phyloP scores from a whole-genome alignment of 2,329 filamentous ascomycete genomes.

The Berkeleyomyces rouxiae region DNA sequence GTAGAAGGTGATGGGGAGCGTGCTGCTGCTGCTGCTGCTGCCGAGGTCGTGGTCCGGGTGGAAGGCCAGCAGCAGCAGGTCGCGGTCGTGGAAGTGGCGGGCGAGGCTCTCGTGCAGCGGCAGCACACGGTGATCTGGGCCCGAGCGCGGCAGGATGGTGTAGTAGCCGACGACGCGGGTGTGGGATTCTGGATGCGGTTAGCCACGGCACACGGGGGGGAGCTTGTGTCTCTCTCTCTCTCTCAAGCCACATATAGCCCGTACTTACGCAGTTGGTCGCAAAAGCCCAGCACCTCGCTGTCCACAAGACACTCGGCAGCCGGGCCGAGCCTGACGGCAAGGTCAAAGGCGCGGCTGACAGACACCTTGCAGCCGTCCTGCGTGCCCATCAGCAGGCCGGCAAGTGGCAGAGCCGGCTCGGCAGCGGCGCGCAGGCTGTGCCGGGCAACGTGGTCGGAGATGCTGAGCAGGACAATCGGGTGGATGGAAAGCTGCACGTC shows the following conservation, averaged over 20 bases:
- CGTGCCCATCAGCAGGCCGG: slow-evolving; percentile 78
- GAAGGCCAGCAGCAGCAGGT: slow-evolving; percentile 74
- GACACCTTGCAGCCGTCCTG: slow-evolving; percentile 83
- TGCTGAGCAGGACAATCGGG: slow-evolving; percentile 84
- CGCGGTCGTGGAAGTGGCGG: slow-evolving; percentile 61
- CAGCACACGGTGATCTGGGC: slow-evolving; percentile 52
- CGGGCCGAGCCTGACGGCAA: slow-evolving; percentile 43
- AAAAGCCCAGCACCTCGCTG: slow-evolving; percentile 1
- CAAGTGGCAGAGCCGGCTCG: slow-evolving; percentile 54
- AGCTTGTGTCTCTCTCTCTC: background rate
- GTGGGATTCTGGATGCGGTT: slow-evolving; percentile 53
- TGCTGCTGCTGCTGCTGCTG: slow-evolving; percentile 47
- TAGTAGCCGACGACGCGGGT: slow-evolving; percentile 90
- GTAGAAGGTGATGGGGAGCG: slow-evolving; percentile 79
- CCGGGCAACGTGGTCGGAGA: slow-evolving; percentile 90
- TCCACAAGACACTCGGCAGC: background rate
- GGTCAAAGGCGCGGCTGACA: slow-evolving; percentile 80
- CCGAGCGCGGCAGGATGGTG: slow-evolving; percentile 55
- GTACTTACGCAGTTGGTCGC: background rate
- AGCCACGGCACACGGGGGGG: background rate
- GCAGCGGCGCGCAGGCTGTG: slow-evolving; percentile 49
- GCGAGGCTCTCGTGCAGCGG: slow-evolving; percentile 67
- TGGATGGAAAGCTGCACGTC: slow-evolving; percentile 77
- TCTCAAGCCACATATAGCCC: too few relatives aligned
- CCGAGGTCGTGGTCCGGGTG: slow-evolving; percentile 47